Conservation (phyloP, 2,329 filamentous ascomycete species). For the Ustilaginoidea virens region DNA sequence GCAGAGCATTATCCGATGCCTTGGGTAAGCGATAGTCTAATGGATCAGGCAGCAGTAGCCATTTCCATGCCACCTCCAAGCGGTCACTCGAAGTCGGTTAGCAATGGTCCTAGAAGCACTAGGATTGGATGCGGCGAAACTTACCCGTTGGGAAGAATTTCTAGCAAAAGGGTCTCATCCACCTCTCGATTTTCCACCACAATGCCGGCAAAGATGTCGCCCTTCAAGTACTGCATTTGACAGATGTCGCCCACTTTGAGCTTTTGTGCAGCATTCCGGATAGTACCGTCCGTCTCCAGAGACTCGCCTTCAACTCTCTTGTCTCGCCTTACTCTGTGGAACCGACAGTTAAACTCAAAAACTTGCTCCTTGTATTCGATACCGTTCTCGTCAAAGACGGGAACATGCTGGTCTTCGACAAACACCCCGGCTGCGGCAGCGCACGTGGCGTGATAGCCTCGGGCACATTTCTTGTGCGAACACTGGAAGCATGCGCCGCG, state of each 20-base stretch:
- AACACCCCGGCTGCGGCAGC: constrained; percentile 84
- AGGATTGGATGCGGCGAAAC: constrained; percentile 15
- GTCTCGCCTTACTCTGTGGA: constrained; percentile 78
- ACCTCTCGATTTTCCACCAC: constrained; percentile 68
- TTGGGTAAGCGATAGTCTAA: constrained; percentile 58
- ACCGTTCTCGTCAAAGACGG: constrained; percentile 78
- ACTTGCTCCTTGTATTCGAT: constrained; percentile 85
- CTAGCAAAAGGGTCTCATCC: constrained; percentile 64
- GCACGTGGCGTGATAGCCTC: constrained; percentile 90
- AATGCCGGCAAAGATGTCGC: constrained; percentile 81
- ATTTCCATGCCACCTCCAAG: constrained; percentile 74
- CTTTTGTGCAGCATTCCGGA: constrained; percentile 50
- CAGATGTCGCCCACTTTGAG: constrained; percentile 63
- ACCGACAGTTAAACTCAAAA: constrained; percentile 87
- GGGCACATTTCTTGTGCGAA: constrained; percentile 82
- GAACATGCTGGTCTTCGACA: constrained; percentile 72
- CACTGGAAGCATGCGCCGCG: constrained; percentile 96
- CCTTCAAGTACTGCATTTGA: constrained; percentile 70
- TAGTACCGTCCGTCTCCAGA: constrained; percentile 54
- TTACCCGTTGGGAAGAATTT: constrained; percentile 74
- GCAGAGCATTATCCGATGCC: constrained; percentile 56
- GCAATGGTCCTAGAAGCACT: too few relatives aligned
- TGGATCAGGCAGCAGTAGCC: constrained; percentile 57
- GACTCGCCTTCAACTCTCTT: constrained; percentile 54
- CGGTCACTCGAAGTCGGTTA: constrained; percentile 43